Base-by-base conservation (phyloP, 441 rosid genomes). In the Bruguiera hainesii region DNA sequence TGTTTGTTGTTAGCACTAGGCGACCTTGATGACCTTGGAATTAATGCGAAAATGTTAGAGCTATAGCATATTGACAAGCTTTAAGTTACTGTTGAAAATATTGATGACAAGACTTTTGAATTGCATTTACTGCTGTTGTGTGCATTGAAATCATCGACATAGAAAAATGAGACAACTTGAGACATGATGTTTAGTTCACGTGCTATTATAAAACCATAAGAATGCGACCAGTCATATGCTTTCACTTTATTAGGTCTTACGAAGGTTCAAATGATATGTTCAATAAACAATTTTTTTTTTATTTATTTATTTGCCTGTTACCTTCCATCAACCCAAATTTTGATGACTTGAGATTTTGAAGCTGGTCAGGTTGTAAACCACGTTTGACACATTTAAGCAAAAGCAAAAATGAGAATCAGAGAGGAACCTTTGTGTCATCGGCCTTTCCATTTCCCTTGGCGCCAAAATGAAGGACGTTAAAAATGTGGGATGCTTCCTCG, bases 341-440 rank as follows among this genome's bases (percentile, higher is more conserved):
- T 37, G 46, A 37, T 37, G 42, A 9, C 42, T 37, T 37, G 42
- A 37, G 42, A 37, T 37, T 37, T 37, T 8, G 42, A 37, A 37
- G 42, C 42, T 39, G 46, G 15, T 39, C 46, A 10, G 11, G 3
- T 39, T 10, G 46, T 39, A 15, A 62, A 25, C 15, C 25, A 59
- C 8, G 13, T 37, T 13, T 3, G 7, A 29, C 29, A 20, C 52
- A 48, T 56, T 50, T 23, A 26, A 13, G 16, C 30, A 30, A 55
- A 7, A 23, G 29, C 8, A 51, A 57, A 25, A 5, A 28, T 11
- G 19, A 18, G 33, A 28, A 66, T 46, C 1, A 33, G 55, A 20
- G 68, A 53, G 6, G 56, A 77, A 92, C 99, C 99, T 89, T 87
- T 49, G 99, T 87, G 80, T 95, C 99, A 74, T 89, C 98, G n/a